Conservation (phyloP, 2,329 filamentous ascomycete genomes). For the Colletotrichum agaves region DNA sequence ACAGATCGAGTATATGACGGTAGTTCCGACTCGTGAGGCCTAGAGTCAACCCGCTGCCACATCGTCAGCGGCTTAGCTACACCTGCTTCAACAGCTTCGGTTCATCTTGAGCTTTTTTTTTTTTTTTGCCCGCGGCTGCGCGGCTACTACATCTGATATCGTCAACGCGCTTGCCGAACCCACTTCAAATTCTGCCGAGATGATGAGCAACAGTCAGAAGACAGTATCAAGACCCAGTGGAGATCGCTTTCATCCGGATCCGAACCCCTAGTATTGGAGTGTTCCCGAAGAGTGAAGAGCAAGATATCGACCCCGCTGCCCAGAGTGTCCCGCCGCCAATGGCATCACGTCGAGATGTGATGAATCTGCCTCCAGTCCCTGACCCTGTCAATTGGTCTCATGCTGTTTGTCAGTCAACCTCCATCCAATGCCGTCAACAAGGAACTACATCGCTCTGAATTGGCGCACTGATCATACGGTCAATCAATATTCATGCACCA, state of each 20-base stretch:
- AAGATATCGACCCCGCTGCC: slow-evolving; percentile 17
- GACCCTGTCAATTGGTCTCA: neutral
- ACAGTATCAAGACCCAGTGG: neutral
- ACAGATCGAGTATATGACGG: no score
- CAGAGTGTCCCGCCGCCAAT: slow-evolving; percentile 29
- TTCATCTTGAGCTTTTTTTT: neutral
- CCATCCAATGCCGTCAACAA: neutral
- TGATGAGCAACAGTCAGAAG: neutral
- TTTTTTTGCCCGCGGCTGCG: neutral
- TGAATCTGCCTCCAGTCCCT: slow-evolving; percentile 12
- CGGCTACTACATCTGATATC: neutral
- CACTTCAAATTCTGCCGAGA: neutral
- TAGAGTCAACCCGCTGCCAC: no score
- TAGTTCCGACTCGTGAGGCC: no score
- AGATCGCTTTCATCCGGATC: slow-evolving; percentile 8
- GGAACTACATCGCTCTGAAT: neutral
- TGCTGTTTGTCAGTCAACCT: neutral
- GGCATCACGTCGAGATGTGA: slow-evolving; percentile 19
- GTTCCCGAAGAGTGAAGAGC: slow-evolving; percentile 23
- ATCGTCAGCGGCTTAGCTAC: no score
- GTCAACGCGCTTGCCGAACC: neutral
- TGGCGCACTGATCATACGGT: slow-evolving; percentile 10
- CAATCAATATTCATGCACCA: slow-evolving; percentile 1
- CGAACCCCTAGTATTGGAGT: slow-evolving; percentile 11
- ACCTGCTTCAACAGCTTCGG: no score